phyloP scores from a whole-genome alignment of 108 stramenopile species.

The Fragilariopsis cylindrus region DNA sequence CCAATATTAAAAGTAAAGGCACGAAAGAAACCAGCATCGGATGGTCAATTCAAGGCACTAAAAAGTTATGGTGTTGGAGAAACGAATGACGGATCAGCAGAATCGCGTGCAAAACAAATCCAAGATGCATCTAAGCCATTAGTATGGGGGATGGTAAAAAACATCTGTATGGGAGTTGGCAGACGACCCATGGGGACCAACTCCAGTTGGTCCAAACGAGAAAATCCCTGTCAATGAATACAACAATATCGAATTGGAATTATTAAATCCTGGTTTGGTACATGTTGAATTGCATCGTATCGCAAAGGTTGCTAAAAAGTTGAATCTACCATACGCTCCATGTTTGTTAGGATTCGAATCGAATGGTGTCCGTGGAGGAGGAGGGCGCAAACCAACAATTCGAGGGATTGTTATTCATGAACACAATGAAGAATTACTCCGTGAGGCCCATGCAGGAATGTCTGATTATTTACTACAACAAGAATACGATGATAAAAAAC shows the following conservation, averaged over 20 bases:
- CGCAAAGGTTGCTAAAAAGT: conserved; percentile 66
- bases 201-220: conserved; percentile 64
- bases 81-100: conserved; percentile 51
- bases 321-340: conserved; percentile 83
- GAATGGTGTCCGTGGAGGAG: conserved; percentile 37
- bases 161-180: conserved; percentile 80
- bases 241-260: conserved; percentile 76
- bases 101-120: conserved; percentile 27
- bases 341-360: conserved; percentile 88
- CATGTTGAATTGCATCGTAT: conserved; percentile 65
- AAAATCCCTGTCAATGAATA: conserved; percentile 77
- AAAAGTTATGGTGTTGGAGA: conserved; percentile 62
- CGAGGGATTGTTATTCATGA: conserved; percentile 84
- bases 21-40: conserved; percentile 47
- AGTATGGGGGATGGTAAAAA: conserved; percentile 44
- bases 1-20: conserved; percentile 72
- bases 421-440: conserved; percentile 71
- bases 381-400: conserved; percentile 75
- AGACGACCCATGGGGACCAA: conserved; percentile 75
- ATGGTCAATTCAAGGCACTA: conserved; percentile 61
- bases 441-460: conserved; percentile 74
- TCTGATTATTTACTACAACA: conserved; percentile 53
- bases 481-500: conserved; percentile 49
- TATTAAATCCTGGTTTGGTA: conserved; percentile 84
- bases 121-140: conserved; percentile 32